Base-by-base conservation (phyloP, 139 green algal species). In the Zygnema circumcarinatum region DNA sequence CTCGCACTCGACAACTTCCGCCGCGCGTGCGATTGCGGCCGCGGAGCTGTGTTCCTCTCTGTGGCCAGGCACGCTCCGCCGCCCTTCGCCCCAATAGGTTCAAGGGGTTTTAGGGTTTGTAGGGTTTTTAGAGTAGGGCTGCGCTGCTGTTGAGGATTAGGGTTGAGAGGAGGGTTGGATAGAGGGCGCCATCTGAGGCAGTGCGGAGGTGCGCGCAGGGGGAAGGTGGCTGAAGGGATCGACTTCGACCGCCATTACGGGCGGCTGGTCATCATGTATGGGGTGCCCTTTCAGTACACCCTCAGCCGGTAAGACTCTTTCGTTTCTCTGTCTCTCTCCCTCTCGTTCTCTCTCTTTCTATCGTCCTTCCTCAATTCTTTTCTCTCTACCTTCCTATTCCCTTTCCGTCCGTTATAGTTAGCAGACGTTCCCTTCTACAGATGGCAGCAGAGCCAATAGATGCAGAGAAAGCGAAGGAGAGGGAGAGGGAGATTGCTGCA, bases 1-100 rank as follows among this genome's bases (percentile, higher is more conserved):
- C 92, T 99, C 76, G 97, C 97, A 1, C 94, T 99, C 75, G 96
- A 99, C 92, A 99, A 99, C 93, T 99, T 96, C 93, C 92, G 97
- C 21, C 92, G 96, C 0, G 97, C 97, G 0, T 99, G 97, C 88
- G 97, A 99, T 92, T 97, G 95, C 86, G 97, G 97, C 38, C 90
- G 97, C 0, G 97, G 97, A 0, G 97, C 95, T 16, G 92, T 99
- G 22, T 99, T 99, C 94, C 94, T 99, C 82, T 95, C 91, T 29
- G 79, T 88, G 32, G 84, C 88, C 7, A 73, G 75, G 84, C 83
- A 29, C 25, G 3, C 22, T 29, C 54, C 54, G 25, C 20, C 76
- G 20, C 38, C n/a, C 35, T 72, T n/a, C n/a, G n/a, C n/a, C n/a
- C n/a, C n/a, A n/a, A n/a, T n/a, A n/a, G n/a, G n/a, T n/a, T n/a